A percentile compares a stretch with the other conserved stretches of the same genome.
Conservation (phyloP, 306 rosid genomes). For the Cucumis sativus region DNA sequence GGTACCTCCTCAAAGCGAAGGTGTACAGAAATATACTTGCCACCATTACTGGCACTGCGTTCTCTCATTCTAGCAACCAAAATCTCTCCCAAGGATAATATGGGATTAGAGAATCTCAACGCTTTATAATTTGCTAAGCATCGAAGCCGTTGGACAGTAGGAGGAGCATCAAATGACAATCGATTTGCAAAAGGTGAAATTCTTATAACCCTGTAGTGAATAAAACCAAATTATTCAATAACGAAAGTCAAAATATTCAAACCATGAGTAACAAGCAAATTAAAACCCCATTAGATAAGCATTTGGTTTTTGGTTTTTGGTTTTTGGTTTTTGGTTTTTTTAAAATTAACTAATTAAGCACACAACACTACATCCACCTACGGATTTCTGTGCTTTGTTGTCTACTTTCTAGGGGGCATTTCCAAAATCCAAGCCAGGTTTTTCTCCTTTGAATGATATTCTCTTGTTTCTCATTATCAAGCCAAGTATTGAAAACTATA, state of each 20-base stretch:
- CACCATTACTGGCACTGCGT: conserved; percentile 66
- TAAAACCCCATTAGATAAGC: background rate
- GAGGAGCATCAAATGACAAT: conserved; percentile 87
- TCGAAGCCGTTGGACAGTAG: conserved; percentile 78
- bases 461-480: background rate
- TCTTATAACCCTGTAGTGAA: conserved; percentile 63
- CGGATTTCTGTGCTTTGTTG: background rate
- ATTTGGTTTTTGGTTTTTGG: background rate
- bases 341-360: too few relatives aligned
- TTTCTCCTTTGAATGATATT: background rate
- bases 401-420: background rate
- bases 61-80: conserved; percentile 81
- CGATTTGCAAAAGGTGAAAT: conserved; percentile 97
- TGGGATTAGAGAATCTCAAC: conserved; percentile 58
- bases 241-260: background rate
- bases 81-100: conserved; percentile 56
- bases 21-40: conserved; percentile 87
- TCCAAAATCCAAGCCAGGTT: background rate
- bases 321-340: too few relatives aligned
- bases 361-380: background rate
- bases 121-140: conserved; percentile 93
- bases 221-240: background rate
- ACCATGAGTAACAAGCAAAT: background rate
- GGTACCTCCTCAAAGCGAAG: conserved; percentile 98
- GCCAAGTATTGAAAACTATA: background rate